Evolutionary conservation across 2,329 filamentous ascomycete genomes (phyloP), one percentile per base, ranked within the genome.

Genomic region (Zopfia rhizophila): DNA sequence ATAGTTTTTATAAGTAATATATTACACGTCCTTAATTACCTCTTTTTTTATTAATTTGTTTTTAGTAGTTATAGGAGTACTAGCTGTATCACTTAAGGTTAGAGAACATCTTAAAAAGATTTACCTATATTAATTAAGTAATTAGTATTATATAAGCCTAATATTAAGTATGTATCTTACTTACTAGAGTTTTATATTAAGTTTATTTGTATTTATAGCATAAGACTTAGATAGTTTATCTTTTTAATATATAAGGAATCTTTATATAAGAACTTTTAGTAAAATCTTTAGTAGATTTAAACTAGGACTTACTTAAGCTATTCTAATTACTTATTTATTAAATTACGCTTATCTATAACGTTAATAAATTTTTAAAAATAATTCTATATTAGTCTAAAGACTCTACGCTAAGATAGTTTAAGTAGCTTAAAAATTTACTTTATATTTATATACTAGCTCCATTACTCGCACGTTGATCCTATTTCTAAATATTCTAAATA

Each of bases 361-460:
- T 37, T 18, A 7, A 37, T 37, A 37, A 19, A 37, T 37, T 18
- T 37, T 37, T 19, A 37, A 37, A 37, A 18, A 37, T 24, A 16
- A 37, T 37, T 7, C 18, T 37, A 18, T 18, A 18, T 37, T 22
- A 37, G 14, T 14, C 33, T 14, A 22, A 37, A 18, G 14, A 18
- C 33, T 19, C 7, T 37, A 16, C 22, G 21, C 14, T 12, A 22
- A 24, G n/a, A 19, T 21, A n/a, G n/a, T n/a, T n/a, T n/a, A n/a
- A n/a, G n/a, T n/a, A n/a, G n/a, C n/a, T n/a, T n/a, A n/a, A n/a
- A 37, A 22, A 18, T 11, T 7, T 7, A 21, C 18, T 37, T 18
- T 22, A 37, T 8, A 37, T 18, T 37, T 22, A 37, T 18, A 37
- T 37, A 14, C 21, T 11, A 18, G 10, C 22, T 37, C 11, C 21